A percentile compares a stretch with the other conserved stretches of the same genome.
These are phyloP conservation scores for Candida methanosorbosa DNA, from an alignment of 805 yeast genomes.

Conservation along the genomic window DNA sequence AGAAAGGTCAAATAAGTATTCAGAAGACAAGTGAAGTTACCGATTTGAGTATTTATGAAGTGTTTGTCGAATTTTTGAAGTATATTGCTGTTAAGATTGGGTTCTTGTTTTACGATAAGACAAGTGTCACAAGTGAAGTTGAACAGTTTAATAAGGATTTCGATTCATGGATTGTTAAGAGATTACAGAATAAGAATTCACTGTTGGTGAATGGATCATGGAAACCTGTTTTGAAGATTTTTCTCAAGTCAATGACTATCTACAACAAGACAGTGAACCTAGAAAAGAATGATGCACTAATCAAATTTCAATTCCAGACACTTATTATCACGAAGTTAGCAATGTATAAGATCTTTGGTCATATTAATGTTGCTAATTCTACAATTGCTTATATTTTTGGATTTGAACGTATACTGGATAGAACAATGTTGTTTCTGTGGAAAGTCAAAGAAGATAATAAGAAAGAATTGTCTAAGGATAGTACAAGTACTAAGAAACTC, in stretches of 20 bases:
- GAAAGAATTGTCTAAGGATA: neutral
- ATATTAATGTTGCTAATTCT: slow-evolving; percentile 3
- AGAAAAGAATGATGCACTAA: slow-evolving; percentile 7
- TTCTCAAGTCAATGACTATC: slow-evolving; percentile 7
- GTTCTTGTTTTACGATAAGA: slow-evolving; percentile 1
- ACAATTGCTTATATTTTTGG: slow-evolving; percentile 3
- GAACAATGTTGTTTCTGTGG: slow-evolving; percentile 9
- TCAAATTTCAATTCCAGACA: slow-evolving; percentile 17
- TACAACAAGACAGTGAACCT: slow-evolving; percentile 6
- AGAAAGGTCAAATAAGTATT: too few relatives aligned
- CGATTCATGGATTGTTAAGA: slow-evolving; percentile 8
- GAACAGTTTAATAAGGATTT: slow-evolving; percentile 7
- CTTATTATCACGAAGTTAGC: slow-evolving; percentile 12
- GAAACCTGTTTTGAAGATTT: slow-evolving; percentile 8
- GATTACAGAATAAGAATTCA: slow-evolving; percentile 5
- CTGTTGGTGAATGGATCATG: slow-evolving; percentile 4
- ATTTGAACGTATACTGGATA: slow-evolving; percentile 7
- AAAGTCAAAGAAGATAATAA: slow-evolving; percentile 1
- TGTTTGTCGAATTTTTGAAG: neutral
- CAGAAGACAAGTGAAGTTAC: too few relatives aligned
- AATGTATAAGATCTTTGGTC: slow-evolving; percentile 9
- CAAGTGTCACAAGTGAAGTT: slow-evolving; percentile 8
- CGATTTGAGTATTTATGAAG: neutral
- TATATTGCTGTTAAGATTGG: neutral
- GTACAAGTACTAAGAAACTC: too few relatives aligned